These are phyloP conservation scores for Somion occarium DNA, from an alignment of 1,284 basidiomycete species.

Conservation along the genomic window DNA sequence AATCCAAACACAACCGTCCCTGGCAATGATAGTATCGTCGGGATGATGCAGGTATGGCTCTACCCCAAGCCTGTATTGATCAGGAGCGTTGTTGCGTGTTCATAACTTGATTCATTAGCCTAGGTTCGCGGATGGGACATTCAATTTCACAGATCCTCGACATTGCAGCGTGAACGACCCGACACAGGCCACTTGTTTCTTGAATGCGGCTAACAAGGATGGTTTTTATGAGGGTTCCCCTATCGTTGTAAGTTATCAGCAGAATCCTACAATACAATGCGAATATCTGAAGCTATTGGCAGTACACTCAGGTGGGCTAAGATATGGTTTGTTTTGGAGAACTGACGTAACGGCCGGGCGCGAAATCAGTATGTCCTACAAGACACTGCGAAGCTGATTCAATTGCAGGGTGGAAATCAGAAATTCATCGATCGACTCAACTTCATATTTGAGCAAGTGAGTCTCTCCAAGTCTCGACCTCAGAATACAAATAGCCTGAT, in stretches of 20 bases:
- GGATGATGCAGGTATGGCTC: slow-evolving; percentile 49
- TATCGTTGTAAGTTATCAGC: slow-evolving; percentile 41
- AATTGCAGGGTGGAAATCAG: slow-evolving; percentile 52
- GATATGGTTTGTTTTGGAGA: too few relatives aligned
- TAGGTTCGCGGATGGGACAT: slow-evolving; percentile 54
- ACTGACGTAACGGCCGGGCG: too few relatives aligned
- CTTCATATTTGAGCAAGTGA: slow-evolving; percentile 49
- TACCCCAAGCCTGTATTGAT: neutral
- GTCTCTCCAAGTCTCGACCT: neutral
- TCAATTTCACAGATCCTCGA: slow-evolving; percentile 60
- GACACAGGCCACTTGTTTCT: slow-evolving; percentile 50
- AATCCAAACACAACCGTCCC: slow-evolving; percentile 51
- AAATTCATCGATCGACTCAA: slow-evolving; percentile 51
- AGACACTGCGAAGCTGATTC: slow-evolving; percentile 54
- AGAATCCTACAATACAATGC: neutral
- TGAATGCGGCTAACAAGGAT: slow-evolving; percentile 52
- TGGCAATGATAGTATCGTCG: slow-evolving; percentile 32
- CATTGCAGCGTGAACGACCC: slow-evolving; percentile 65
- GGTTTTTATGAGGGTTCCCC: slow-evolving; percentile 66
- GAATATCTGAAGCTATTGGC: neutral
- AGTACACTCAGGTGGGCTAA: neutral
- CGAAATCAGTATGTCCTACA: slow-evolving; percentile 59
- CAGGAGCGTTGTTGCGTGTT: neutral
- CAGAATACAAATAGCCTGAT: neutral
- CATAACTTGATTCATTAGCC: slow-evolving; percentile 32